Evolutionary conservation across 805 yeast genomes (phyloP), one percentile per base, ranked within the genome.

Genomic region (Monosporozyma servazzii): DNA sequence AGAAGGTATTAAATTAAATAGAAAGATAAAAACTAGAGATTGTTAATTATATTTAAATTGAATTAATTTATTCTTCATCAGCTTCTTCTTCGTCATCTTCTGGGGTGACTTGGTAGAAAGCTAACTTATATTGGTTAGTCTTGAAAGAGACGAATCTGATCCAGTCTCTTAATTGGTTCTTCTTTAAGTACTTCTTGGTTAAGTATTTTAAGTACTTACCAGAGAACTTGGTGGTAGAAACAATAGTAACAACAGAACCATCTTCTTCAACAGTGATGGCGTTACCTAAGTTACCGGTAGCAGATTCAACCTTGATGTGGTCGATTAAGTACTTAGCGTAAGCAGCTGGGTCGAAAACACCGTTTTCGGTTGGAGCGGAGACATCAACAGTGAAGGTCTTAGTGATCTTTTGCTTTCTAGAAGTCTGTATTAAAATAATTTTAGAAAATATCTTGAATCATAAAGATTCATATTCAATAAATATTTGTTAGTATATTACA

Each of bases 81-180:
- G 53, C 61, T 70, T 88, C 96, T 66, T 86, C 95, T 74, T 86
- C 96, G 67, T 82, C 88, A 71, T 90, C 97, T 70, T 90, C 96
- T 68, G 87, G 91, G 69, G 91, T 89, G 75, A 91, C 93, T 76
- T 95, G 88, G 96, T 88, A 93, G 96, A 91, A 91, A 77, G 93
- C 90, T 81, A 91, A 83, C 77, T 86, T 86, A 88, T 93, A 93
- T 76, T 82, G 84, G 85, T 90, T 88, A 78, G 87, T 86, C 81
- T 89, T 86, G 72, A 86, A 84, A 63, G 98, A 87, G 65, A 91
- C 96, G 71, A 91, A 90, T 84, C 98, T 93, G 78, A 91, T 90
- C 98, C 98, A 91, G 82, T 93, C 98, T 83, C 97, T 89, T 81
- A 91, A 87, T 80, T 88, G 95, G 91, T 90, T 88, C 88, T 93